Conservation (phyloP, 2,329 filamentous ascomycete genomes). For the Penicillium brasilianum region DNA sequence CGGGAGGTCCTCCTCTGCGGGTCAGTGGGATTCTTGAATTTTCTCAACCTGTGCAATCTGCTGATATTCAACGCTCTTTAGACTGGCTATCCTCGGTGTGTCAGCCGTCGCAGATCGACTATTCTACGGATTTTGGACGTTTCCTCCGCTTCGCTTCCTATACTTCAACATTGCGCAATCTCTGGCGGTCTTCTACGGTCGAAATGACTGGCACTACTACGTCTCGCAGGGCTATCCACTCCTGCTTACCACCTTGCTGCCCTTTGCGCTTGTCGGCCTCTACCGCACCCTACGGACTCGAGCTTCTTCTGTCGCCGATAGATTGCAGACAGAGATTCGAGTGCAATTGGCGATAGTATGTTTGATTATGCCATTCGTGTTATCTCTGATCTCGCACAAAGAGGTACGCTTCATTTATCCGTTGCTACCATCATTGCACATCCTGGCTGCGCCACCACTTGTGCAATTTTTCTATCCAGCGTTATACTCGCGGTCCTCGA, state of each 20-base stretch:
- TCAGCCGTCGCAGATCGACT: conserved; percentile 73
- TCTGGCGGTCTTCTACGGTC: conserved; percentile 89
- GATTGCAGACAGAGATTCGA: conserved; percentile 47
- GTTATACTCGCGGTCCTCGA: conserved; percentile 39
- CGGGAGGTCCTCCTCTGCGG: conserved; percentile 69
- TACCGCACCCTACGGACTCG: conserved; percentile 55
- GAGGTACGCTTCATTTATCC: conserved; percentile 98
- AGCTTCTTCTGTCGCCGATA: conserved; percentile 39
- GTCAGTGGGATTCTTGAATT: conserved; percentile 32
- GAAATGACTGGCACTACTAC: conserved; percentile 92
- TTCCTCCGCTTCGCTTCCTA: conserved; percentile 85
- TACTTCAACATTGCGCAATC: conserved; percentile 89
- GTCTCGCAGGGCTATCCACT: conserved; percentile 86
- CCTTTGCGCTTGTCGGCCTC: conserved; percentile 72
- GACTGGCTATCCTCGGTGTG: conserved; percentile 63
- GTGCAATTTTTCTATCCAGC: conserved; percentile 66
- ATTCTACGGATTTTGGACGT: conserved; percentile 85
- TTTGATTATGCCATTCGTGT: conserved; percentile 62
- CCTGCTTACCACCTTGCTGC: conserved; percentile 80
- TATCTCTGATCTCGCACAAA: conserved; percentile 89
- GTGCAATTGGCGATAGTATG: conserved; percentile 64
- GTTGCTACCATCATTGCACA: conserved; percentile 81
- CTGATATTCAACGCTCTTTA: conserved; percentile 34
- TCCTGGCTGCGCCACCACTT: conserved; percentile 73
- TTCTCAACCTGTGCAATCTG: not conserved